Base-by-base conservation (phyloP, 73 alveolate species). In the Symbiodinium pilosum region DNA sequence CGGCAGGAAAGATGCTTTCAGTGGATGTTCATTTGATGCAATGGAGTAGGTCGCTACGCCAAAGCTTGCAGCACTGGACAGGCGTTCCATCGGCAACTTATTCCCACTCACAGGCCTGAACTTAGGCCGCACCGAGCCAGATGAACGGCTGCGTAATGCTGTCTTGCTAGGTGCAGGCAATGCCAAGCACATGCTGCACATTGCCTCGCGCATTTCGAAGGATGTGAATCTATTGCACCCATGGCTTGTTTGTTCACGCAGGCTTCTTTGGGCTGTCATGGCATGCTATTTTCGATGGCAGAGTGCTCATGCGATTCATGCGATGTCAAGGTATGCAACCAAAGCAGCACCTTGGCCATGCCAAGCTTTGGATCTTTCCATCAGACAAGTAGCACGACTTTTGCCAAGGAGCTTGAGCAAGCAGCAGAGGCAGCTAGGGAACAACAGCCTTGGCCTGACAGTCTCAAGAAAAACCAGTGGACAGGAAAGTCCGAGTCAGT, bases 61-160 rank as follows among this genome's bases (percentile, higher is more conserved):
- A 47, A 47, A 9, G 59, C 59, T 47, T 47, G 59, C n/a, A n/a
- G 73, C 73, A 54, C 32, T 16, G 75, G 40, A 30, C 87, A 89
- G 96, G 96, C 96, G 96, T 24, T 91, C 96, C 42, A 91, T 91
- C 30, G 96, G 96, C 36, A 64, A 91, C 39, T 52, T 91, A 28
- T 91, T 91, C 56, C 88, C 96, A 9, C 96, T 91, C 96, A 91
- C 96, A 30, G 96, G 96, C 5, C 34, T 24, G 39, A 21, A 4
- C 42, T 73, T 32, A 11, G 24, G 43, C 42, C 8, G 24, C 42
- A 14, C 38, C 34, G 41, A 34, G 42, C 52, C 43, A 9, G 20
- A 7, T 36, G 86, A 1, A 8, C 86, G 11, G 20, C 16, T 73
- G 47, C n/a, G 12, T 2, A 44, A 16, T 0, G 42, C 44, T 75